Conservation (phyloP, 2,329 filamentous ascomycete species). For the Orbilia javanica region DNA sequence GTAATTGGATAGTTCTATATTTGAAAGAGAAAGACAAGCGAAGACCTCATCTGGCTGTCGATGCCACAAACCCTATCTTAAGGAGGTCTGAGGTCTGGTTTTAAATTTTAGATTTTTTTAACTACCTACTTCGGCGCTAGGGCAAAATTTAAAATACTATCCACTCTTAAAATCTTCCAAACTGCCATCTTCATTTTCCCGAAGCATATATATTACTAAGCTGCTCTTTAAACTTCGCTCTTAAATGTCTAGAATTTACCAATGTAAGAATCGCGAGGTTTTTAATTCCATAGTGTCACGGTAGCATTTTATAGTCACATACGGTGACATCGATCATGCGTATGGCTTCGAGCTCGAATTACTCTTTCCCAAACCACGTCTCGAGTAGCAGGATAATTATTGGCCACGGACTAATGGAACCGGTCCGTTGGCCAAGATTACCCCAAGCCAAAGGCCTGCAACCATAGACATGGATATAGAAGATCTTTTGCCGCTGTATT, state of each 20-base stretch:
- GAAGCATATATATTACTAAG: too few species aligned
- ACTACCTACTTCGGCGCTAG: too few species aligned
- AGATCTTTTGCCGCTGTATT: constrained; percentile 15
- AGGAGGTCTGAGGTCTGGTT: too few species aligned
- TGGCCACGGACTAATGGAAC: constrained; percentile 23
- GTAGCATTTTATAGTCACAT: background rate
- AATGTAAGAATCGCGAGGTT: background rate
- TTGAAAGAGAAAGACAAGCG: too few species aligned
- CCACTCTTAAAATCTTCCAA: too few species aligned
- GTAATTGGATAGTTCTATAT: too few species aligned
- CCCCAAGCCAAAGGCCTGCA: background rate
- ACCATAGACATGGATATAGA: background rate
- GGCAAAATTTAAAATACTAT: too few species aligned
- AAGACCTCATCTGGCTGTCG: too few species aligned
- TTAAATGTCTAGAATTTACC: background rate
- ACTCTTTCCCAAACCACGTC: background rate
- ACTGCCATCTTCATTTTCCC: too few species aligned
- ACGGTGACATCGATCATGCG: constrained; percentile 9
- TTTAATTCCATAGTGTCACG: background rate
- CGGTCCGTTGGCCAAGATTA: background rate
- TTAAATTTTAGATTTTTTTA: too few species aligned
- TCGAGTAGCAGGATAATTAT: background rate
- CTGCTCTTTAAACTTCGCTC: too few species aligned
- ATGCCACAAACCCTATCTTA: too few species aligned
- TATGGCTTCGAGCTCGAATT: background rate